Evolutionary conservation across 116 monocot genomes (phyloP), one percentile per base, ranked within the genome.

Genomic region (Dioscorea cayenensis): DNA sequence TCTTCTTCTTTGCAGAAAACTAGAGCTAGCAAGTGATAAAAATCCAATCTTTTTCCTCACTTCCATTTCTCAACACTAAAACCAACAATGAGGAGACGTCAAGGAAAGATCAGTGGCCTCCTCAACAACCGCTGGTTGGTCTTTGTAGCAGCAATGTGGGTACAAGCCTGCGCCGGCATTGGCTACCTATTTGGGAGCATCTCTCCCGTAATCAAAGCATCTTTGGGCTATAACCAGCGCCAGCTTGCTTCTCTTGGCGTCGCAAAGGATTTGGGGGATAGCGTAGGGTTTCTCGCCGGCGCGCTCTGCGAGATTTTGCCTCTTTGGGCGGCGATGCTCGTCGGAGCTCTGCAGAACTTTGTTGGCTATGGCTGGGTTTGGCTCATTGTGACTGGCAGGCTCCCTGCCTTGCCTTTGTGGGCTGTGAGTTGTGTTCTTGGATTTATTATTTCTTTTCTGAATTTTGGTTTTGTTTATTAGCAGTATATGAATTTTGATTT

Each of bases 101-200:
- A 50, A 36, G 61, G 23, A 12, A 43, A 43, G 43, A 3, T 43
- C 7, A 43, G 43, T 12, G 27, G 72, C 9, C 81, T 95, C 62
- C 25, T 88, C 51, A 77, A 76, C 77, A 91, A 91, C 84, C 59
- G 90, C 72, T 94, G 94, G 94, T 74, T 90, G 28, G 83, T 89
- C 20, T 86, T 91, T 60, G 91, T 86, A 51, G 90, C 79, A 36
- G 73, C 90, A 74, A 90, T 94, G 82, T 88, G 90, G 94, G 61
- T 90, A 36, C 88, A 86, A 71, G 77, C 94, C 5, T 78, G 75
- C 11, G 88, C 90, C 18, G 90, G 94, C 3, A 65, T 86, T 13
- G 88, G 91, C 8, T 95, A 95, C 65, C 68, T 95, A 21, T 95
- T 88, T 43, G 94, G 94, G 5, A 91, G 90, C 74, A 60, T 88